Base-by-base conservation (phyloP, 805 yeast genomes). In the Saturnispora sekii region DNA sequence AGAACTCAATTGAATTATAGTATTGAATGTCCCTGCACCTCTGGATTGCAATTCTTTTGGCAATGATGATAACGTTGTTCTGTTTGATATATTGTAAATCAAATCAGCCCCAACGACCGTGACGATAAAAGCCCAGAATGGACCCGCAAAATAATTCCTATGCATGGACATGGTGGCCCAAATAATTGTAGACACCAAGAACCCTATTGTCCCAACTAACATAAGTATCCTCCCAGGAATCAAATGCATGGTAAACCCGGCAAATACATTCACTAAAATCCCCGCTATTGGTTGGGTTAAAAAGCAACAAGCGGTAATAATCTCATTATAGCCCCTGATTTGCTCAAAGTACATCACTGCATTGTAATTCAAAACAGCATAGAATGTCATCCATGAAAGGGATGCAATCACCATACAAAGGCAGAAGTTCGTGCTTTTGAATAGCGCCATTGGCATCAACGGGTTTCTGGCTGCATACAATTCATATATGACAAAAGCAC, bases 21-120 rank as follows among this genome's bases (percentile, higher is more conserved):
- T 72, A 48, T 69, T 72, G 50, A 72, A 72, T 3, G 72, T 60
- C 12, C 76, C 76, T 4, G 73, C 73, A 4, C 76, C 77, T 11
- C 72, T 53, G 39, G 72, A 64, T 47, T 71, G 76, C 17, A 67
- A 53, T 12, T 55, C 45, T 32, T 54, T 53, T 21, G 65, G 60
- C 11, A 73, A 74, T 1, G 73, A 59, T 5, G 67, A 61, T 35
- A 71, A 54, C 1, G 73, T 59, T 32, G 67, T 65, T 54, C 72
- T 56, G 45, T 69, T 72, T 21, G 66, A 63, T 8, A 73, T 71
- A 49, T 72, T 72, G 50, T 67, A 73, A 12, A 67, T 55, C 5
- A 73, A 51, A 53, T 73, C 77, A 0, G 75, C 75, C 0, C 76
- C 76, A 12, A 72, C 34, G 30, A 70, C 74, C 0, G 65, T 54